phyloP scores from a whole-genome alignment of 225 moss, liverwort and hornwort species.

The Bryoerythrophyllum caledonicum region DNA sequence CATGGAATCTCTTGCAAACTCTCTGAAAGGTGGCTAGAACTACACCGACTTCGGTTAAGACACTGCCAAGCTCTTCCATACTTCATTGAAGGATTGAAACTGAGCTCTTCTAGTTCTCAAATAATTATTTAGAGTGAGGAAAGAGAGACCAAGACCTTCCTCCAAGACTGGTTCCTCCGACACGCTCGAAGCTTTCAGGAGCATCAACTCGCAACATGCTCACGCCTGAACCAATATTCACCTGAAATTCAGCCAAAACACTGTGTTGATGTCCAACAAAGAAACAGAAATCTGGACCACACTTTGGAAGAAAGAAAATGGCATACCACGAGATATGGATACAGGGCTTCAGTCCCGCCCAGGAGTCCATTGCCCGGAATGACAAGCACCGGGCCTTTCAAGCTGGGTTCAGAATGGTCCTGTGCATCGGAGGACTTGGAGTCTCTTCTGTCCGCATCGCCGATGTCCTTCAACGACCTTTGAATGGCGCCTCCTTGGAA shows the following conservation, averaged over 20 bases:
- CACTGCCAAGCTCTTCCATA: too few species aligned
- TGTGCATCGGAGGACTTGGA: slow-evolving; percentile 18
- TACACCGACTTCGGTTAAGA: too few species aligned
- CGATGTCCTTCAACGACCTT: slow-evolving; percentile 62
- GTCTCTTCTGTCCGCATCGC: slow-evolving; percentile 41
- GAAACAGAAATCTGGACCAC: background rate
- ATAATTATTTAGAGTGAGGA: too few species aligned
- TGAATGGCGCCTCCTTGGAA: slow-evolving; percentile 84
- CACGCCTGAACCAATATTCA: slow-evolving; percentile 93
- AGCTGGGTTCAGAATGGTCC: slow-evolving; percentile 16
- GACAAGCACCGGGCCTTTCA: slow-evolving; percentile 46
- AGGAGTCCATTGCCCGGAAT: slow-evolving; percentile 37
- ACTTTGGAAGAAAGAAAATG: background rate
- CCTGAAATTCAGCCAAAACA: slow-evolving; percentile 43
- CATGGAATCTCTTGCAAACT: background rate
- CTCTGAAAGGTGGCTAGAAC: background rate
- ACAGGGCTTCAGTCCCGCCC: slow-evolving; percentile 46
- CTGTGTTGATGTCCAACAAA: background rate
- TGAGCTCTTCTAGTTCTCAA: too few species aligned
- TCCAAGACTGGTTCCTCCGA: slow-evolving; percentile 91
- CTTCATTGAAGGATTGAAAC: too few species aligned
- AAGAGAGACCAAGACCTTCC: slow-evolving; percentile 54
- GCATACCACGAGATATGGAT: slow-evolving; percentile 89
- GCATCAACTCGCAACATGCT: slow-evolving; percentile 87
- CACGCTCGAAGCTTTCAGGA: slow-evolving; percentile 77